Conservation (phyloP, 139 green algal species). For the Chlamydomonas sp. region DNA sequence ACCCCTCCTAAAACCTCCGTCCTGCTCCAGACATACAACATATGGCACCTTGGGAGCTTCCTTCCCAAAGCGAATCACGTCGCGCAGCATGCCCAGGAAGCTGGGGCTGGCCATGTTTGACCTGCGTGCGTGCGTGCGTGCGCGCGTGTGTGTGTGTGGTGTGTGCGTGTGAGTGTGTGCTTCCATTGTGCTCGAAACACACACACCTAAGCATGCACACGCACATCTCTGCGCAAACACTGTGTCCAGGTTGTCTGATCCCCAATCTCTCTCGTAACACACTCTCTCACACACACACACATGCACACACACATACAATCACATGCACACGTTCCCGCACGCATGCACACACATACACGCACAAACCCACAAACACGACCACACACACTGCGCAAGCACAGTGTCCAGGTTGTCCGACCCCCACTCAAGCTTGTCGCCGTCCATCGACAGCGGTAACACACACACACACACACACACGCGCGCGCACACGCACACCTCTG, state of each 20-base stretch:
- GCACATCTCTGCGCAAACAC: slow-evolving; percentile 84
- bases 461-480: too few species aligned
- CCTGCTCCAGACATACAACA: neutral
- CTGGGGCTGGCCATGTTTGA: slow-evolving; percentile 61
- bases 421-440: slow-evolving; percentile 82
- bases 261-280: slow-evolving; percentile 87
- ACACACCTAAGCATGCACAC: too few species aligned
- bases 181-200: too few species aligned
- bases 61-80: slow-evolving; percentile 84
- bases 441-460: too few species aligned
- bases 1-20: neutral
- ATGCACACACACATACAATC: too few species aligned
- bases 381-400: slow-evolving; percentile 78
- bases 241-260: slow-evolving; percentile 59
- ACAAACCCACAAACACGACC: too few species aligned
- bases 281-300: too few species aligned
- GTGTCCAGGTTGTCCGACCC: slow-evolving; percentile 65
- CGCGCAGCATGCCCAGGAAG: slow-evolving; percentile 81
- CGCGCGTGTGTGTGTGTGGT: too few species aligned
- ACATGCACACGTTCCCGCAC: too few species aligned
- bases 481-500: slow-evolving; percentile 51
- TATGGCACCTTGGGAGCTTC: slow-evolving; percentile 62
- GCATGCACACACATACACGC: neutral
- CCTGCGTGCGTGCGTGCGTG: too few species aligned
- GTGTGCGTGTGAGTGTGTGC: too few species aligned